Evolutionary conservation across 2,329 filamentous ascomycete species (phyloP), one percentile per base, ranked within the genome.

Genomic region (Diaporthe ampelina): DNA sequence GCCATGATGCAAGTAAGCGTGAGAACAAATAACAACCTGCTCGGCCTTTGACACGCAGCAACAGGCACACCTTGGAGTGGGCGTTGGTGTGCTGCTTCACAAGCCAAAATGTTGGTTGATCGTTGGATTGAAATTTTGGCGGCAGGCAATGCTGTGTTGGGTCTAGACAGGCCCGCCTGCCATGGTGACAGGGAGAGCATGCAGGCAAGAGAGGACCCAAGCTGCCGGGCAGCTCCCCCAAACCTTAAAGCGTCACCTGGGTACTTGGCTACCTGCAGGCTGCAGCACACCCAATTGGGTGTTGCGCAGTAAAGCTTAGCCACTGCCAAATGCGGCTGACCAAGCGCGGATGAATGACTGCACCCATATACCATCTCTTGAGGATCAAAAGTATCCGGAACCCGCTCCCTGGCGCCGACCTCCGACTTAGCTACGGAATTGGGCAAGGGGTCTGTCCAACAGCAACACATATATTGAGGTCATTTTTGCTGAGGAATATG

Each of bases 1-100:
- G 93, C 88, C 90, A 94, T 93, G 61, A 15, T 67, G 59, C 26
- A 13, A 35, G 21, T 29, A 15, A 9, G 1, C 37, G 17, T 9
- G 21, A 50, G 29, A 8, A 13, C 15, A 13, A 21, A n/a, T 1
- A 26, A 19, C 26, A 32, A 40, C 11, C 26, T 52, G 29, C 19
- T 35, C 8, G 56, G 19, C 32, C 43, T 61, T 19, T 26, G 24
- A 13, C 50, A 11, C 17, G 67, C 40, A 19, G 43, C 37, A 32
- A 57, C 40, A 56, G 72, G 56, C n/a, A 17, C 35, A 7, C 13
- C 17, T 58, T 11, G 35, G 24, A 29, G n/a, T 10, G 54, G 59
- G 52, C 19, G 21, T 57, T n/a, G 40, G 7, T 43, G 37, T 17
- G 56, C 3, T 43, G 26, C 50, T 50, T 56, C 43, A 54, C 43